Base-by-base conservation (phyloP, 2,329 filamentous ascomycete species). In the Stachybotrys echinatus region DNA sequence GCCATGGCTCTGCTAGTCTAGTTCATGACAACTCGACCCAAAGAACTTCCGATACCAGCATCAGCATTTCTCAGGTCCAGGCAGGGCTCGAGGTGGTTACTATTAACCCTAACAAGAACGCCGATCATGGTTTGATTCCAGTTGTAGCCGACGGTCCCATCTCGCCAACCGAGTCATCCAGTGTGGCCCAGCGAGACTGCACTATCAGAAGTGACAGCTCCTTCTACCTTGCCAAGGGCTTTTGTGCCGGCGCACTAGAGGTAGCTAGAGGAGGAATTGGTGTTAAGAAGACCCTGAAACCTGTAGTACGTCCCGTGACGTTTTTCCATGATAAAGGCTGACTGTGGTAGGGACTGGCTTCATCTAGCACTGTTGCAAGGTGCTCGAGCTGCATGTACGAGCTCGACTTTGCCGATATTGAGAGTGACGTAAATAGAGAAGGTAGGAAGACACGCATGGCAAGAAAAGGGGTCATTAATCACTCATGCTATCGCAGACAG, bases 351-450 rank as follows among this genome's bases (percentile, higher is more conserved):
- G 71, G 73, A 2, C 72, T 75, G 45, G 66, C 72, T 3, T 62
- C 62, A 3, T 66, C 69, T 10, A 62, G 67, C 1, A 64, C 69
- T 1, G 69, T 79, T 17, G 79, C 77, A 6, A 76, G 75, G 57
- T 83, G 79, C 55, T 74, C 69, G 5, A 64, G 71, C 51, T 83
- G 79, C 55, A 61, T 76, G 27, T 82, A 73, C 49, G 79, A 82
- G 58, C 69, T 80, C 12, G 74, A 80, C 49, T 80, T 74, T 60
- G 68, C 68, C 21, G 66, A 75, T 4, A 70, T 82, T n/a, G 74
- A 82, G 56, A 61, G 69, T 22, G 79, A 83, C 54, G 57, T 76
- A 7, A 73, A 75, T 31, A 73, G 72, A 39, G 65, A 73, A 31
- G 70, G 77, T 79, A n/a, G 27, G 14, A 66, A 57, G 72, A 55